These are phyloP conservation scores for Psophocarpus tetragonolobus DNA, from an alignment of 306 rosid species.

Conservation along the genomic window DNA sequence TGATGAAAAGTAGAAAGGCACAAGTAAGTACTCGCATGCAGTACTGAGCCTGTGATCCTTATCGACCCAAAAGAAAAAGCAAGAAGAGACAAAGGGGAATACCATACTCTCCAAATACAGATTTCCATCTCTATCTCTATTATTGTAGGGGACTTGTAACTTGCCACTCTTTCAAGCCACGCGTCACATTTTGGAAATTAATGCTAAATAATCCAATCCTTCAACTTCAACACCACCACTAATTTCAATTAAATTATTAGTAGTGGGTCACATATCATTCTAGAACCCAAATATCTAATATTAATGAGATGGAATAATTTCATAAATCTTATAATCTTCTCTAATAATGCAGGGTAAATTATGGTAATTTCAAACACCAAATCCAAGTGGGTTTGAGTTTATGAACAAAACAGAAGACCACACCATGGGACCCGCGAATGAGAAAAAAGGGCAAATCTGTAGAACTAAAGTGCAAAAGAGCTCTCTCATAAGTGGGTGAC, in stretches of 20 bases:
- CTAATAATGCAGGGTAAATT: background rate
- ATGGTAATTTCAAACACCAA: background rate
- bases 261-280: background rate
- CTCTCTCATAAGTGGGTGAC: background rate
- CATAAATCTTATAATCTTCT: slow-evolving; percentile 12
- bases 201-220: background rate
- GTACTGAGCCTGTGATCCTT: no score
- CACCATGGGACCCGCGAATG: slow-evolving; percentile 35
- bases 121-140: background rate
- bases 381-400: slow-evolving; percentile 7
- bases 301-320: background rate
- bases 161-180: slow-evolving; percentile 13
- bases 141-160: background rate
- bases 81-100: background rate
- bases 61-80: background rate
- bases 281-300: background rate
- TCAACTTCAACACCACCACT: background rate
- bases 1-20: background rate
- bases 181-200: slow-evolving; percentile 6
- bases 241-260: no score
- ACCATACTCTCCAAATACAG: no score
- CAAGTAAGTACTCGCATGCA: background rate
- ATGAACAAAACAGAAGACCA: slow-evolving; percentile 23
- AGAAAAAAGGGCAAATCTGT: background rate
- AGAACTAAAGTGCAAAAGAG: background rate